A percentile compares a stretch with the other conserved stretches of the same genome.
These are phyloP conservation scores for Myotisia sp. DNA, from an alignment of 2,329 filamentous ascomycete species.

Conservation along the genomic window DNA sequence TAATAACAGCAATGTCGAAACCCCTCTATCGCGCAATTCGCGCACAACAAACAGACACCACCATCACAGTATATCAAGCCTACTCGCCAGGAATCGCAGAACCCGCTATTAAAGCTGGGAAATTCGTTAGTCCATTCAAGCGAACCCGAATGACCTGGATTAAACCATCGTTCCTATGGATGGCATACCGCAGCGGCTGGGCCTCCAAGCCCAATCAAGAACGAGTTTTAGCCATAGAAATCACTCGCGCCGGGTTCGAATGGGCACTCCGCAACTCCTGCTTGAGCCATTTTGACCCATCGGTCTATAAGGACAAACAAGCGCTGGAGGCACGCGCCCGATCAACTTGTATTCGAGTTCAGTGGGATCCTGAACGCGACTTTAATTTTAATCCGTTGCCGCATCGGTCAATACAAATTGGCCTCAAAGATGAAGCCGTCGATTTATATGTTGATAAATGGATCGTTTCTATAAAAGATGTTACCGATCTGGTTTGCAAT, in stretches of 20 bases:
- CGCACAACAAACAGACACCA: slow-evolving; percentile 35
- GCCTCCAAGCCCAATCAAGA: slow-evolving; percentile 42
- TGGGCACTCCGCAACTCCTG: slow-evolving; percentile 28
- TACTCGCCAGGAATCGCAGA: slow-evolving; percentile 41
- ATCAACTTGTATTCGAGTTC: slow-evolving; percentile 35
- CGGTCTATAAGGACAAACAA: slow-evolving; percentile 11
- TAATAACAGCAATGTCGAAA: slow-evolving; percentile 2
- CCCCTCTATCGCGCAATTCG: slow-evolving; percentile 37
- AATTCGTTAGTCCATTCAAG: slow-evolving; percentile 39
- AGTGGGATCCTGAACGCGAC: slow-evolving; percentile 50
- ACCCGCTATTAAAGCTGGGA: slow-evolving; percentile 38
- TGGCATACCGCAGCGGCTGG: slow-evolving; percentile 50
- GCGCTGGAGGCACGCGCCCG: slow-evolving; percentile 14
- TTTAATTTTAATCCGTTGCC: slow-evolving; percentile 32
- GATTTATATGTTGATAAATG: slow-evolving; percentile 37
- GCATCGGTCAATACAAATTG: slow-evolving; percentile 48
- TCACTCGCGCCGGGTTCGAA: slow-evolving; percentile 39
- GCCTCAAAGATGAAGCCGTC: slow-evolving; percentile 37
- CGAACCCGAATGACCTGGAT: slow-evolving; percentile 50
- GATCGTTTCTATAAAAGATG: slow-evolving; percentile 44
- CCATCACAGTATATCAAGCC: slow-evolving; percentile 50
- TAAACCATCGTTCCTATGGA: slow-evolving; percentile 50
- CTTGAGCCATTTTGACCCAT: slow-evolving; percentile 6
- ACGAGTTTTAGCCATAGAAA: slow-evolving; percentile 43
- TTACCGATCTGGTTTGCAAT: slow-evolving; percentile 39